Conservation (phyloP, 306 rosid genomes). For the Dryas drummondii region DNA sequence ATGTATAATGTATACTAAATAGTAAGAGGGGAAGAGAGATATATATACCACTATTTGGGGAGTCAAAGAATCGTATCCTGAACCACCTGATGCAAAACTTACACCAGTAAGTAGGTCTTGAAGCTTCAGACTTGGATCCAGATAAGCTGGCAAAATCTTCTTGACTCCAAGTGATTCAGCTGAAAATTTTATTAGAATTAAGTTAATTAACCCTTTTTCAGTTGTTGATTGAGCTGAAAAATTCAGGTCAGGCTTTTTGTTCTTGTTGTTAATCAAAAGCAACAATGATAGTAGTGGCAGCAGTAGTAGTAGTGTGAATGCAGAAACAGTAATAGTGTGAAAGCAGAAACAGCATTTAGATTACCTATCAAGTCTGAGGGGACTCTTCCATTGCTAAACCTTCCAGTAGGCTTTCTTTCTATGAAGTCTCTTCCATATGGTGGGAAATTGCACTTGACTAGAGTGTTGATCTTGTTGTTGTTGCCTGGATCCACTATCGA, state of each 20-base stretch:
- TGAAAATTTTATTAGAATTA: conserved; percentile 9
- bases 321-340: background rate
- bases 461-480: conserved; percentile 54
- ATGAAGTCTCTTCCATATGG: conserved; percentile 69
- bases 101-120: conserved; percentile 77
- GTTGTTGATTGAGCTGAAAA: background rate
- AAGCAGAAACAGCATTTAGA: background rate
- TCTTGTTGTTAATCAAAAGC: too few relatives aligned
- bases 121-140: conserved; percentile 49
- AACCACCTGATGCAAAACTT: conserved; percentile 67
- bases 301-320: background rate
- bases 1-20: background rate
- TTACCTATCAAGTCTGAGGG: conserved; percentile 59
- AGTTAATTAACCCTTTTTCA: background rate
- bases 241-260: too few relatives aligned
- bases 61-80: conserved; percentile 78
- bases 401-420: conserved; percentile 54
- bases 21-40: conserved; percentile 2
- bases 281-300: background rate
- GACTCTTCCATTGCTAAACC: conserved; percentile 64
- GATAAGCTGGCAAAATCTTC: conserved; percentile 56
- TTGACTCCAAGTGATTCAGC: conserved; percentile 64
- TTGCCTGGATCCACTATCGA: conserved; percentile 74
- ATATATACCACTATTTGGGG: conserved; percentile 41
- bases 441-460: conserved; percentile 50